Evolutionary conservation across 352 stramenopile genomes (phyloP).

Genomic region (Phytophthora hybrid): DNA sequence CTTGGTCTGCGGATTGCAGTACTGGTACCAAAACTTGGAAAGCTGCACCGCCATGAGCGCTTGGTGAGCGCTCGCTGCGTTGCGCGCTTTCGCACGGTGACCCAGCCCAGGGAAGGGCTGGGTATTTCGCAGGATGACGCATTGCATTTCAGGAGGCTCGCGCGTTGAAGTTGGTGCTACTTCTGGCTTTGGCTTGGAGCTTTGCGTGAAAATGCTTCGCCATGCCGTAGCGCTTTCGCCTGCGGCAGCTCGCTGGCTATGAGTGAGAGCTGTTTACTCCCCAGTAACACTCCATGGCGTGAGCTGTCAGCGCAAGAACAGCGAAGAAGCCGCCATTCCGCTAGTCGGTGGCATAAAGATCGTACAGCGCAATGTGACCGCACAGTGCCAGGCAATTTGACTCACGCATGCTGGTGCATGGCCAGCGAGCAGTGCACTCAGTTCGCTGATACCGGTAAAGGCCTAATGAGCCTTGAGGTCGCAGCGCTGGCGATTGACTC

Average conservation of each 20-base stretch:
- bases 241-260: not conserved
- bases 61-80: not conserved
- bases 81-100: not conserved
- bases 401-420: not conserved
- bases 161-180: not conserved
- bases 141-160: not conserved
- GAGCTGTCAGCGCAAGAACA: conserved; percentile 7
- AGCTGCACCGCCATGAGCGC: not conserved
- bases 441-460: too few species aligned
- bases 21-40: not conserved
- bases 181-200: not conserved
- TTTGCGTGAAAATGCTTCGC: not conserved
- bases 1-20: too few species aligned
- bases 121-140: not conserved
- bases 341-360: conserved; percentile 18
- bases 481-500: not conserved
- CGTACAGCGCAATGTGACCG: not conserved
- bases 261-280: not conserved
- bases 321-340: conserved; percentile 5
- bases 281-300: not conserved
- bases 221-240: not conserved
- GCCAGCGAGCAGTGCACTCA: too few species aligned
- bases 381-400: not conserved
- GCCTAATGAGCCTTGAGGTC: not conserved
- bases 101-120: too few species aligned